phyloP scores from a whole-genome alignment of 2,329 filamentous ascomycete genomes.

The Neocatenulostroma microsporum region DNA sequence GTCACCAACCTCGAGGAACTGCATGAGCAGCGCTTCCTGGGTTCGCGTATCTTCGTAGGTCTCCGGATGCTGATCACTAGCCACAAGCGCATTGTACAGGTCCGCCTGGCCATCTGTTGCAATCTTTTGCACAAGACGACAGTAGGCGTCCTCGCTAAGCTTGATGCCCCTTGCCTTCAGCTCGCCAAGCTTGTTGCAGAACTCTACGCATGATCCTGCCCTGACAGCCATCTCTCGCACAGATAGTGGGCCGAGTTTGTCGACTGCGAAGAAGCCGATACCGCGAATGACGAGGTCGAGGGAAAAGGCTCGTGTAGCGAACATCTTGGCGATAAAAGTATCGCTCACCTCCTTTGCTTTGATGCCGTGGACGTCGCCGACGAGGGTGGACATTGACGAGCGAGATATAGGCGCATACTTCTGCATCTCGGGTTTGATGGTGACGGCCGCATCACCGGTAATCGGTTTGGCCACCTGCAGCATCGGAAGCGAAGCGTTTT shows the following conservation, averaged over 20 bases:
- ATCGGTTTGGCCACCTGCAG: not conserved
- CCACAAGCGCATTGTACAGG: constrained; percentile 45
- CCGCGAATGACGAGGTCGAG: constrained; percentile 64
- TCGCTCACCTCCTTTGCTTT: constrained; percentile 50
- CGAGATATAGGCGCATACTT: constrained; percentile 11
- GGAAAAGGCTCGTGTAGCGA: constrained; percentile 67
- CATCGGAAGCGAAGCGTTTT: constrained; percentile 18
- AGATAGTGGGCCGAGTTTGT: constrained; percentile 66
- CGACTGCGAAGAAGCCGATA: constrained; percentile 62
- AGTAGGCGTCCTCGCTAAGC: constrained; percentile 55
- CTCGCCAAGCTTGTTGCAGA: constrained; percentile 53
- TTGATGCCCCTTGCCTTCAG: constrained; percentile 57
- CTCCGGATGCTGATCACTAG: constrained; percentile 59
- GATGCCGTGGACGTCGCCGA: constrained; percentile 37
- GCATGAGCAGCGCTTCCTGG: constrained; percentile 48
- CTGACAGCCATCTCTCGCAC: constrained; percentile 69
- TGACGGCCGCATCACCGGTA: no score
- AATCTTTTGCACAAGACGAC: constrained; percentile 57
- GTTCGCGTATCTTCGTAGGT: constrained; percentile 49
- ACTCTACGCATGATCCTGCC: constrained; percentile 47
- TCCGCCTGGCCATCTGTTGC: constrained; percentile 49
- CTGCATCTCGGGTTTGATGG: constrained; percentile 9
- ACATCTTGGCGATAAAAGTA: constrained; percentile 66
- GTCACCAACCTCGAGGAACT: constrained; percentile 46
- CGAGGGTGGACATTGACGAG: constrained; percentile 20